A percentile compares a stretch with the other conserved stretches of the same genome.
Evolutionary conservation across 1,284 basidiomycete genomes (phyloP).

Genomic region (Pyrrhoderma lamaoense): DNA sequence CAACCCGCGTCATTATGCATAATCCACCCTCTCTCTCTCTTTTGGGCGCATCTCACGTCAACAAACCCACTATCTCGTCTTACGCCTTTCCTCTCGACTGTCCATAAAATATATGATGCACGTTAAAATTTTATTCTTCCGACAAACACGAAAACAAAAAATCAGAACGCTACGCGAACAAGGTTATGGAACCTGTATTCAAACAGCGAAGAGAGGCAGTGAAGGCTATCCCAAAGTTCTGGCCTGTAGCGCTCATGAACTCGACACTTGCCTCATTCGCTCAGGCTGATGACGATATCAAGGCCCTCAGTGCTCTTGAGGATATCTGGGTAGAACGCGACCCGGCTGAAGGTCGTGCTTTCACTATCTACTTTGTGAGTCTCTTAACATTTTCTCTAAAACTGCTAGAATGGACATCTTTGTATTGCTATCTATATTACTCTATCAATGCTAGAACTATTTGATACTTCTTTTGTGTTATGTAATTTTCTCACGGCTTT

Average conservation of each 20-base stretch:
- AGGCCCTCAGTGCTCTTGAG: slow-evolving; percentile 68
- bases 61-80: too few relatives aligned
- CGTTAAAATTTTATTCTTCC: too few relatives aligned
- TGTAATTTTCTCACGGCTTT: too few relatives aligned
- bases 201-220: slow-evolving; percentile 58
- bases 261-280: slow-evolving; percentile 49
- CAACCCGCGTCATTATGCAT: too few relatives aligned
- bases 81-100: too few relatives aligned
- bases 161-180: slow-evolving; percentile 57
- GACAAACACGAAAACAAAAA: too few relatives aligned
- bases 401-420: not conserved
- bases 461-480: too few relatives aligned
- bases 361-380: slow-evolving; percentile 75
- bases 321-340: slow-evolving; percentile 74
- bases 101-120: too few relatives aligned
- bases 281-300: slow-evolving; percentile 63
- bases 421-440: not conserved
- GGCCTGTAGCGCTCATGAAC: slow-evolving; percentile 70
- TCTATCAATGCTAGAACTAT: too few relatives aligned
- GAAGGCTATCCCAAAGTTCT: slow-evolving; percentile 67
- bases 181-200: slow-evolving; percentile 51
- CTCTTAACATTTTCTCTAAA: not conserved
- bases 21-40: slow-evolving; percentile 9
- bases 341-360: slow-evolving; percentile 57
- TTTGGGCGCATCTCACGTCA: not conserved